Base-by-base conservation (phyloP, 768 basidiomycete species). In the Russula lepida region DNA sequence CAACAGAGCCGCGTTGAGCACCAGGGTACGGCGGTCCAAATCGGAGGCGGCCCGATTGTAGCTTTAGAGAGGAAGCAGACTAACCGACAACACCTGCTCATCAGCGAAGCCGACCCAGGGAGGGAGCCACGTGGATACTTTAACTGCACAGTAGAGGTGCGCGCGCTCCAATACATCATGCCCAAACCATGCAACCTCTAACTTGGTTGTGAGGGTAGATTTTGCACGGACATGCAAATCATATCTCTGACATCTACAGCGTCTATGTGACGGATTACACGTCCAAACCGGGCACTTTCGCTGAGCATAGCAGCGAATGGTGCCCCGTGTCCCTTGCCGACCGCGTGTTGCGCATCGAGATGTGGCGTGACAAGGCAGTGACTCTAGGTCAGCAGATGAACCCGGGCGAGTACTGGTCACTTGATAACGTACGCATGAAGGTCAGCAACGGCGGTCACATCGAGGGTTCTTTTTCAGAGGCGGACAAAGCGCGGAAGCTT, bases 71-170 rank as follows among this genome's bases (percentile, higher is more conserved):
- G 27, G 33, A 48, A 49, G 35, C 13, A 21, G 7, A 21, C 25
- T 47, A 0, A 3, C 39, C 75, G 79, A 50, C 68, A 71, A 46
- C 84, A 84, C 63, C 71, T 75, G 27, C 69, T 84, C 19, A 74
- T 85, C 57, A 75, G 75, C n/a, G 80, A 84, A 47, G 77, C 75
- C 13, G 74, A 74, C 9, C 81, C 82, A 1, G 67, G 75, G 51
- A 71, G 73, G 21, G 70, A 70, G 12, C 80, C 81, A 2, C 53
- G 62, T 23, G 81, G 81, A 1, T 86, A 78, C 69, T 85, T 86
- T 68, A 76, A 86, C 57, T 85, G 84, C 51, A 84, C 82, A 0
- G 75, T 84, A 5, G 64, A 66, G 64, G 66, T 65, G 23, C 19
- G 57, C 23, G n/a, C 6, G 12, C 8, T 19, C 3, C 8, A 19